Conservation (phyloP, 441 rosid species). For the Melastoma candidum region DNA sequence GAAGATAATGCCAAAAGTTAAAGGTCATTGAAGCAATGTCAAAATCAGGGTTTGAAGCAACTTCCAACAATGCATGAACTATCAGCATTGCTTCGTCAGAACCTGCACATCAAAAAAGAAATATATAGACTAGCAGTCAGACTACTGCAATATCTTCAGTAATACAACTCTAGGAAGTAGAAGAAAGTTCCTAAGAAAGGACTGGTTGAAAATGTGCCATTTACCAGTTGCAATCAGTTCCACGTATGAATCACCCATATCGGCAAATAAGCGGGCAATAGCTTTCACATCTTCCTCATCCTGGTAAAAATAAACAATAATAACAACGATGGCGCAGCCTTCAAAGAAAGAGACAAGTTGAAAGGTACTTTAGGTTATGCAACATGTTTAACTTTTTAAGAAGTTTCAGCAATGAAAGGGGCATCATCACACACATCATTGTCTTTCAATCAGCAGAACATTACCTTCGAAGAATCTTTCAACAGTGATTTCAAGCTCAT, state of each 20-base stretch:
- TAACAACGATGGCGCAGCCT: conserved; percentile 1
- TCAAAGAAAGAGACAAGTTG: conserved; percentile 1
- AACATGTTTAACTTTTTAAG: too few relatives aligned
- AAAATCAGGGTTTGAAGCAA: conserved; percentile 92
- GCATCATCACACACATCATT: too few relatives aligned
- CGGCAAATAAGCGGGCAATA: conserved; percentile 94
- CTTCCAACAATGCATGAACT: conserved; percentile 78
- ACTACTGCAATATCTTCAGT: conserved; percentile 7
- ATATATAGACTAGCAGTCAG: conserved; percentile 6
- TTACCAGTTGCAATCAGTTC: conserved; percentile 94
- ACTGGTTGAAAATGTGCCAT: not conserved
- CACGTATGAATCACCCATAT: conserved; percentile 96
- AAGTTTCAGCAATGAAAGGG: too few relatives aligned
- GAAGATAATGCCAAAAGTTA: conserved; percentile 99
- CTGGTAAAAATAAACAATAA: conserved; percentile 33
- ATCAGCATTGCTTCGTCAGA: conserved; percentile 86
- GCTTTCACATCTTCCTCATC: conserved; percentile 99
- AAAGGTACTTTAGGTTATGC: not conserved
- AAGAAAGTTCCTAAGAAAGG: not conserved
- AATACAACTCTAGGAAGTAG: conserved; percentile 1
- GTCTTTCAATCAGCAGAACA: conserved; percentile 11
- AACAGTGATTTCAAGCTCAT: conserved; percentile 78
- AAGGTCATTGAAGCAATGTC: conserved; percentile 99
- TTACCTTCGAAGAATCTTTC: conserved; percentile 85
- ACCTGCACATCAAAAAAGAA: conserved; percentile 34